Evolutionary conservation across 257 asterid genomes (phyloP), one percentile per base, ranked within the genome.

Genomic region (Petunia axillaris): DNA sequence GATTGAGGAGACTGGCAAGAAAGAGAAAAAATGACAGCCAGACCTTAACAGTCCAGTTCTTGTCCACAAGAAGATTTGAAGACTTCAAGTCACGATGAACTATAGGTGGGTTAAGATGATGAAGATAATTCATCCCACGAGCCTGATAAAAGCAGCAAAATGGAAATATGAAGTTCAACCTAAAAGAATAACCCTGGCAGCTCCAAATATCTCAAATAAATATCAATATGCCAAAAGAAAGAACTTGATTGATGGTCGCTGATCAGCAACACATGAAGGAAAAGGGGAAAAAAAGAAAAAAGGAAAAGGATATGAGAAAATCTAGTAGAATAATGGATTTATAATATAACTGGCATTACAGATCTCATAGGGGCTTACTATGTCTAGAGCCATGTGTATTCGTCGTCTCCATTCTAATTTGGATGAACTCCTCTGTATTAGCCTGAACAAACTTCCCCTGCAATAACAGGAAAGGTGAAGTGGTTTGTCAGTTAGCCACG

Each of bases 41-140:
- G 59, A 95, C 99, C 97, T 95, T 95, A 79, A 95, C 99, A 40
- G 93, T 91, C 99, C 99, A 95, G 86, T 95, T 95, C 90, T 70
- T 93, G 87, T 95, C 98, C 73, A 95, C 99, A 60, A 95, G 99
- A 87, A 95, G 98, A 90, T 95, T 95, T 41, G 98, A 95, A 66
- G 99, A 93, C 88, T 95, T 95, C 92, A 95, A 88, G 85, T 95
- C 99, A 5, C 99, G 96, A 85, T 95, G 99, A 81, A 95, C 87
- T 15, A 95, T 90, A 55, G 99, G 99, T 35, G 98, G 98, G 64
- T 83, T 89, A 85, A 82, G 89, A 83, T 86, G 97, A 79, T 95
- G 98, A 83, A 95, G 98, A 89, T 95, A 93, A 87, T 93, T 95
- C 96, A 95, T 84, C 43, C 99, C 98, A 68, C 97, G 92, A 43